A percentile compares a stretch with the other conserved stretches of the same genome.
Conservation (phyloP, 2,329 filamentous ascomycete genomes). For the Penicillium sclerotigenum region DNA sequence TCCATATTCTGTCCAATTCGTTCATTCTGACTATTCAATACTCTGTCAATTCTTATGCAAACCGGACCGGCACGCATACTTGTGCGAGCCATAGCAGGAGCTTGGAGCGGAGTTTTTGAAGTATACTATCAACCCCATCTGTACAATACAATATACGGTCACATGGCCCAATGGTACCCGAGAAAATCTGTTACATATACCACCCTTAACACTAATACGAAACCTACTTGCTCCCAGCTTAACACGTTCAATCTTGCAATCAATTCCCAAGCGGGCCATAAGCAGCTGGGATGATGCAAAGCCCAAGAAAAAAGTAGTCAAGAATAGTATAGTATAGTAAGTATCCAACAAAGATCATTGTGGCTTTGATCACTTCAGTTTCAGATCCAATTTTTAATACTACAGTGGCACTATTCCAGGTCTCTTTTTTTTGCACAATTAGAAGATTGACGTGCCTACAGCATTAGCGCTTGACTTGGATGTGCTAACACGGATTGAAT, state of each 20-base stretch:
- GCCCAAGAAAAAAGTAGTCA: not conserved
- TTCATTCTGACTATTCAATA: conserved; percentile 7
- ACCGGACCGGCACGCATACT: conserved; percentile 9
- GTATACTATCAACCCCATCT: conserved; percentile 18
- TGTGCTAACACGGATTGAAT: not conserved
- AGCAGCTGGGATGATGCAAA: not conserved
- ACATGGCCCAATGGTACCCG: conserved; percentile 5
- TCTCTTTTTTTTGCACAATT: not conserved
- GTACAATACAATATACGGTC: conserved; percentile 20
- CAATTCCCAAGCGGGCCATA: not conserved
- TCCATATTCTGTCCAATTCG: conserved; percentile 13
- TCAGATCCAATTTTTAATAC: not conserved
- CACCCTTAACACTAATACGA: not conserved
- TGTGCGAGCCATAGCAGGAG: conserved; percentile 25
- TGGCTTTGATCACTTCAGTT: not conserved
- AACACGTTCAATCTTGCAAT: not conserved
- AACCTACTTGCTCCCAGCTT: not conserved
- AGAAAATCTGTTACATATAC: not conserved
- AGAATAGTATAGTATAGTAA: not conserved
- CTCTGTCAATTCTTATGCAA: conserved; percentile 2
- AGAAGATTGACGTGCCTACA: not conserved
- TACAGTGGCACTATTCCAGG: not conserved
- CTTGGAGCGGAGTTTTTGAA: conserved; percentile 23
- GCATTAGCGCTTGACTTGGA: not conserved
- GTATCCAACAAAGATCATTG: not conserved